Evolutionary conservation across 176 grass and related monocot genomes (phyloP).

Genomic region (Eragrostis nindensis): DNA sequence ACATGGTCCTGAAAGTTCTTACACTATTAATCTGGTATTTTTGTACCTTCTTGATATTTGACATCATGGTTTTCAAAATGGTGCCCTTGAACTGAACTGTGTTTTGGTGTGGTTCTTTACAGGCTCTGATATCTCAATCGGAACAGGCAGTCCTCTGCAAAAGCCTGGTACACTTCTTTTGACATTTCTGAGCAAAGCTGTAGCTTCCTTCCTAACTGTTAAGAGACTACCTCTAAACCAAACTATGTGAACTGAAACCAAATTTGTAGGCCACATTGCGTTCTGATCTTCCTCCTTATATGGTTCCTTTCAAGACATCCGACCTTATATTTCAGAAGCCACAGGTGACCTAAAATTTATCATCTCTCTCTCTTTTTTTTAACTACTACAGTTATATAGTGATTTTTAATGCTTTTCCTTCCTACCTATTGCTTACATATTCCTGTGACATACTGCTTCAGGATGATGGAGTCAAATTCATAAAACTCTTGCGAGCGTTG

Average conservation of each 20-base stretch:
- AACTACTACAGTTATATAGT: not conserved
- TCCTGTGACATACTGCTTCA: slow-evolving; percentile 35
- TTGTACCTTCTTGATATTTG: slow-evolving; percentile 16
- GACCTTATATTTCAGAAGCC: slow-evolving; percentile 76
- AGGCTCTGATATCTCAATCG: slow-evolving; percentile 70
- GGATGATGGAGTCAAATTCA: slow-evolving; percentile 87
- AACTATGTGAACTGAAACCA: slow-evolving; percentile 36
- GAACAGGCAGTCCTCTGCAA: slow-evolving; percentile 91
- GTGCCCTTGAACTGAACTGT: not conserved
- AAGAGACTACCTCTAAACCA: not conserved
- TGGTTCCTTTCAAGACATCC: slow-evolving; percentile 82
- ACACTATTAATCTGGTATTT: slow-evolving; percentile 6
- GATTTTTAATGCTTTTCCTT: not conserved
- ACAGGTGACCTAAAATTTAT: slow-evolving; percentile 43
- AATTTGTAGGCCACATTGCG: slow-evolving; percentile 67
- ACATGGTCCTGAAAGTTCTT: not conserved
- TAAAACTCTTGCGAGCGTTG: slow-evolving; percentile 77
- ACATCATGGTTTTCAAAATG: slow-evolving; percentile 14
- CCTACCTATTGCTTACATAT: slow-evolving; percentile 19
- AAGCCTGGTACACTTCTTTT: slow-evolving; percentile 72
- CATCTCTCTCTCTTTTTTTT: not conserved
- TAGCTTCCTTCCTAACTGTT: slow-evolving; percentile 19
- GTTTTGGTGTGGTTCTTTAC: slow-evolving; percentile 46
- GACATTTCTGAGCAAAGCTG: slow-evolving; percentile 2
- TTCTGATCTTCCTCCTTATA: slow-evolving; percentile 84